These are phyloP conservation scores for Omphalotus guepiniiformis DNA, from an alignment of 768 basidiomycete species.

Conservation along the genomic window DNA sequence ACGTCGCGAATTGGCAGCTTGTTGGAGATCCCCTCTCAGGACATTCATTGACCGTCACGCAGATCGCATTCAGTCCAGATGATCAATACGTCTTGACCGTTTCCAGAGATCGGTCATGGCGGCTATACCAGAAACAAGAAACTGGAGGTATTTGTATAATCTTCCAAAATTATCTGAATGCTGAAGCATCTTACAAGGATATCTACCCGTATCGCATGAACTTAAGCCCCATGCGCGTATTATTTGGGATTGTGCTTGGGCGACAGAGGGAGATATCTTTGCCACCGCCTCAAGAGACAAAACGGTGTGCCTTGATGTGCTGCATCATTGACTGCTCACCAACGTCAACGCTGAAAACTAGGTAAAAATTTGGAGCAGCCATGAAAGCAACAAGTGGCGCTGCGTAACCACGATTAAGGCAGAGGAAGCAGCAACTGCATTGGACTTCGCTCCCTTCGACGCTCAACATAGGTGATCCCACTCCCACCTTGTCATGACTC, in stretches of 20 bases:
- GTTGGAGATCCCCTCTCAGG: constrained; percentile 74
- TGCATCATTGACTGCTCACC: not conserved
- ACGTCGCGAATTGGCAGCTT: constrained; percentile 63
- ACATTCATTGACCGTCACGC: constrained; percentile 86
- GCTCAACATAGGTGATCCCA: constrained; percentile 34
- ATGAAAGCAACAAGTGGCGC: constrained; percentile 47
- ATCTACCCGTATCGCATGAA: constrained; percentile 57
- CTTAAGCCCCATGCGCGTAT: constrained; percentile 84
- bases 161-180: not conserved
- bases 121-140: constrained; percentile 56
- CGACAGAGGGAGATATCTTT: constrained; percentile 70
- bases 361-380: constrained; percentile 80
- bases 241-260: constrained; percentile 95
- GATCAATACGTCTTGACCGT: constrained; percentile 78
- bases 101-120: constrained; percentile 91
- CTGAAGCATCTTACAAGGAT: constrained; percentile 35
- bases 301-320: constrained; percentile 49
- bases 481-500: not conserved
- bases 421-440: constrained; percentile 77
- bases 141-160: constrained; percentile 32
- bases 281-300: constrained; percentile 96
- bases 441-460: constrained; percentile 52
- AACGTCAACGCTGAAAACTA: constrained; percentile 26
- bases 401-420: constrained; percentile 59
- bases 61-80: constrained; percentile 85